phyloP scores from a whole-genome alignment of 371 early-diverging fungal species.

The Syncephalastrum sp. region DNA sequence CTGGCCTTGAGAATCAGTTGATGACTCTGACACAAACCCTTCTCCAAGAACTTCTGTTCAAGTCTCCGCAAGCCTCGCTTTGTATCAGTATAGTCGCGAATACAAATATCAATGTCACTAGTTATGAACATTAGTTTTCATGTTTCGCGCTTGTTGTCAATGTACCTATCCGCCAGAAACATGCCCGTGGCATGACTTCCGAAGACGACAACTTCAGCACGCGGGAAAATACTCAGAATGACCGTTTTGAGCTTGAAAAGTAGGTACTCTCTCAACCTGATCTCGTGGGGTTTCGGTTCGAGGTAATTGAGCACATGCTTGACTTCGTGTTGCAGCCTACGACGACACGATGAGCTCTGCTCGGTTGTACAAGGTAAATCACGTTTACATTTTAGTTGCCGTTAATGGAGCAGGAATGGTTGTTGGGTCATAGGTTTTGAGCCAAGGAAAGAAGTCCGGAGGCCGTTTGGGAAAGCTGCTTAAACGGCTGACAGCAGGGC shows the following conservation, averaged over 20 bases:
- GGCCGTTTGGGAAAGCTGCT: no score
- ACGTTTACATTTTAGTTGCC: no score
- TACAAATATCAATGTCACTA: slow-evolving; percentile 82
- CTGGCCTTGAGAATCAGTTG: slow-evolving; percentile 53
- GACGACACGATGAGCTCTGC: no score
- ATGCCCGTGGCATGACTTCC: slow-evolving; percentile 85
- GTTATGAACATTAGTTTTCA: background rate
- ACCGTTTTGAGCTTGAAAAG: slow-evolving; percentile 58
- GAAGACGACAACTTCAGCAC: slow-evolving; percentile 66
- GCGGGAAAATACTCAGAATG: slow-evolving; percentile 38
- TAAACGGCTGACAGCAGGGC: no score
- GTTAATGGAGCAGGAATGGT: no score
- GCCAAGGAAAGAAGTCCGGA: no score
- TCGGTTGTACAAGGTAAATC: no score
- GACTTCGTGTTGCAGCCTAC: slow-evolving; percentile 29
- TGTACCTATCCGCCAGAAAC: slow-evolving; percentile 78
- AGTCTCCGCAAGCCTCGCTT: slow-evolving; percentile 11
- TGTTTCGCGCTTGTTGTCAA: background rate
- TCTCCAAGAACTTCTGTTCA: slow-evolving; percentile 16
- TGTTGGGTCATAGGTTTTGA: no score
- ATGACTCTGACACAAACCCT: slow-evolving; percentile 22
- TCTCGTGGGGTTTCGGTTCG: slow-evolving; percentile 78
- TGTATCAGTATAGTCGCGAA: slow-evolving; percentile 30
- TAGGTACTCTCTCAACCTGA: slow-evolving; percentile 67
- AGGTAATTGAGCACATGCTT: slow-evolving; percentile 54